Conservation (phyloP, 1,139 yeast species). For the Kodamaea plutei region DNA sequence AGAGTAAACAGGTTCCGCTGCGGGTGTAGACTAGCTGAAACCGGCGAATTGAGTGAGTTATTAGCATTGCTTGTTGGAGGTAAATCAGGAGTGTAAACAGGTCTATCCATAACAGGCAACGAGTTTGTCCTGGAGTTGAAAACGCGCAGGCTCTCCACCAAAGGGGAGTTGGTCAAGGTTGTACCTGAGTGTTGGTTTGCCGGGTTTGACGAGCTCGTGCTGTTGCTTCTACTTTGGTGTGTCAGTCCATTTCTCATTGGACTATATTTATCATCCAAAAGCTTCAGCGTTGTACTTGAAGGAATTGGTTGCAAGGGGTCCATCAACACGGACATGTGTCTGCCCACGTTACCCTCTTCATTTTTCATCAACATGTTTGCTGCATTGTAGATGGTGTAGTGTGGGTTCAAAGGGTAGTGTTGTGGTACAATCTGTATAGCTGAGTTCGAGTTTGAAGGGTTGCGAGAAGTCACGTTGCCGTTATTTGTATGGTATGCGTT, state of each 20-base stretch:
- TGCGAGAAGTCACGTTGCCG: constrained; percentile 10
- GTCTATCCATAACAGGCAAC: constrained; percentile 19
- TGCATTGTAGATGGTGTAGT: constrained; percentile 27
- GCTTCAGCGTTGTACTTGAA: constrained; percentile 4
- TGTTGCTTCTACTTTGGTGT: constrained; percentile 4
- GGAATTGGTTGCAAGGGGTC: constrained; percentile 36
- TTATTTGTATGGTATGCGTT: constrained; percentile 14
- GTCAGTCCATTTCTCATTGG: constrained; percentile 2
- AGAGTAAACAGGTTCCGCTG: constrained; percentile 19
- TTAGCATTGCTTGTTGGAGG: neutral
- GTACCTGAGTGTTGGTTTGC: constrained; percentile 1
- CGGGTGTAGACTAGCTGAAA: constrained; percentile 3
- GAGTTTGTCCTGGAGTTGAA: constrained; percentile 18
- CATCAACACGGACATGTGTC: constrained; percentile 29
- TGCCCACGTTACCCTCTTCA: constrained; percentile 8
- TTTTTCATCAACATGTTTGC: constrained; percentile 9
- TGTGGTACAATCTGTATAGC: constrained; percentile 27
- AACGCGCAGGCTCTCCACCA: neutral
- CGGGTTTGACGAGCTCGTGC: neutral
- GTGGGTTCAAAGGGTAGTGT: constrained; percentile 36
- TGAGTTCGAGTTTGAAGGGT: constrained; percentile 16
- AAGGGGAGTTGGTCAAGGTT: neutral
- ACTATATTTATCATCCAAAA: constrained; percentile 2
- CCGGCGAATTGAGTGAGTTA: neutral
- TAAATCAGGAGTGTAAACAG: constrained; percentile 3